Evolutionary conservation across 495 filamentous ascomycete genomes (phyloP).

Genomic region (Evernia prunastri): DNA sequence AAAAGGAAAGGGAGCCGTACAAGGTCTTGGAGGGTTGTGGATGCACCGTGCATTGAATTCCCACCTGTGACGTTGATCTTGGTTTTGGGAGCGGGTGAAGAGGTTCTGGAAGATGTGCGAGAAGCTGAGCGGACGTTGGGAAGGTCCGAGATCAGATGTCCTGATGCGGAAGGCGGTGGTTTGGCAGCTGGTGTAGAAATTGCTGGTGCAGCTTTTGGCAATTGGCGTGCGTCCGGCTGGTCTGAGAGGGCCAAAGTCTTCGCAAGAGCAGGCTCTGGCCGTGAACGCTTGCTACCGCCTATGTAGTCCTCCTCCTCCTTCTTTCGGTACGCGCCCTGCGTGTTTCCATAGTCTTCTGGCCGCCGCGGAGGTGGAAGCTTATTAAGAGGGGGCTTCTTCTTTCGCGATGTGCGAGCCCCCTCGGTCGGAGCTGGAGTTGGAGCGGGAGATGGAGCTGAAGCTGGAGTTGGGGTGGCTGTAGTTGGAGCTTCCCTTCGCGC

Average conservation of each 20-base stretch:
- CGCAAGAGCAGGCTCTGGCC: slow-evolving; percentile 27
- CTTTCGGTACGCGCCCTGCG: slow-evolving; percentile 55
- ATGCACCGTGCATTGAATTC: slow-evolving; percentile 67
- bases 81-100: slow-evolving; percentile 43
- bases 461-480: slow-evolving; percentile 10
- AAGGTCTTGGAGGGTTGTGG: slow-evolving; percentile 71
- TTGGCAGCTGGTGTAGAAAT: slow-evolving; percentile 40
- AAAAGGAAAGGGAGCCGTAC: slow-evolving; percentile 5
- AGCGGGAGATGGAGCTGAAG: slow-evolving; percentile 3
- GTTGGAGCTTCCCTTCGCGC: slow-evolving; percentile 48
- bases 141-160: slow-evolving; percentile 72
- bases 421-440: slow-evolving; percentile 20
- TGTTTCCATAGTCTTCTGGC: slow-evolving; percentile 53
- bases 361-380: slow-evolving; percentile 53
- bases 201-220: slow-evolving; percentile 29
- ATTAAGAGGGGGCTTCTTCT: slow-evolving; percentile 56
- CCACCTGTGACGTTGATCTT: slow-evolving; percentile 66
- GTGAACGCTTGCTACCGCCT: slow-evolving; percentile 32
- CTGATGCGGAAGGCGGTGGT: slow-evolving; percentile 61
- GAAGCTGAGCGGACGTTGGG: slow-evolving; percentile 54
- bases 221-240: slow-evolving; percentile 35
- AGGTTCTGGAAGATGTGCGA: slow-evolving; percentile 49
- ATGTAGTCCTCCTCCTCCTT: slow-evolving; percentile 60
- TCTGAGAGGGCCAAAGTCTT: slow-evolving; percentile 36
- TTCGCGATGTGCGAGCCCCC: slow-evolving; percentile 39